phyloP scores from a whole-genome alignment of 2,329 filamentous ascomycete genomes.

The Hymenoscyphus fraxineus region DNA sequence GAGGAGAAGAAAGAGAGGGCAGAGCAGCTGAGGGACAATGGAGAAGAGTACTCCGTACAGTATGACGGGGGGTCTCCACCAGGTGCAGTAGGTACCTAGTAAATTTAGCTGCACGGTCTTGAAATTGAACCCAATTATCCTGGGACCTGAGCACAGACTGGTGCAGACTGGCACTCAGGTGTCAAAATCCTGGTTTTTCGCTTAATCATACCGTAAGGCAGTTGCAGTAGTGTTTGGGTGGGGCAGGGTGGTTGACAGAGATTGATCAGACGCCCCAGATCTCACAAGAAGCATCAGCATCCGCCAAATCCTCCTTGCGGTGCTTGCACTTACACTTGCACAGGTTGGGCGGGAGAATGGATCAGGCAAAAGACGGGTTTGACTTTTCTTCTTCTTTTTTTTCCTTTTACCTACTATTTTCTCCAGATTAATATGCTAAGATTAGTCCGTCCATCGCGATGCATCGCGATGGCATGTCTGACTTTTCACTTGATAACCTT shows the following conservation, averaged over 20 bases:
- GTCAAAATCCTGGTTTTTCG: no score
- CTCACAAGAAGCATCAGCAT: not conserved
- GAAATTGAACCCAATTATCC: not conserved
- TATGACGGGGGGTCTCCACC: not conserved
- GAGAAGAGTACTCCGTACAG: not conserved
- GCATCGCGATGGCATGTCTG: not conserved
- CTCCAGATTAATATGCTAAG: not conserved
- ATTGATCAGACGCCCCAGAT: no score
- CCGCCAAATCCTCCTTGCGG: not conserved
- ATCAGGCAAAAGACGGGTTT: not conserved
- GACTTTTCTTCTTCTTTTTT: no score
- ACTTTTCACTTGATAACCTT: not conserved
- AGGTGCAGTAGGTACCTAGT: no score
- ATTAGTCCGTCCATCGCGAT: not conserved
- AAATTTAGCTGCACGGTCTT: not conserved
- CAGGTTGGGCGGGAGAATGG: not conserved
- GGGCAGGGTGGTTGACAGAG: no score
- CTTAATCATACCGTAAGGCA: no score
- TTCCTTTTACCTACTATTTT: no score
- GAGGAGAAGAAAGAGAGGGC: not conserved
- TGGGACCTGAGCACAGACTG: no score
- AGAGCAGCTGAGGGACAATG: not conserved
- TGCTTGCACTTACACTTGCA: not conserved
- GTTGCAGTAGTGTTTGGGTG: no score
- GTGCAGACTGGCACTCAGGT: no score